Conservation (phyloP, 305 asterid species). For the Rubia tinctorum region DNA sequence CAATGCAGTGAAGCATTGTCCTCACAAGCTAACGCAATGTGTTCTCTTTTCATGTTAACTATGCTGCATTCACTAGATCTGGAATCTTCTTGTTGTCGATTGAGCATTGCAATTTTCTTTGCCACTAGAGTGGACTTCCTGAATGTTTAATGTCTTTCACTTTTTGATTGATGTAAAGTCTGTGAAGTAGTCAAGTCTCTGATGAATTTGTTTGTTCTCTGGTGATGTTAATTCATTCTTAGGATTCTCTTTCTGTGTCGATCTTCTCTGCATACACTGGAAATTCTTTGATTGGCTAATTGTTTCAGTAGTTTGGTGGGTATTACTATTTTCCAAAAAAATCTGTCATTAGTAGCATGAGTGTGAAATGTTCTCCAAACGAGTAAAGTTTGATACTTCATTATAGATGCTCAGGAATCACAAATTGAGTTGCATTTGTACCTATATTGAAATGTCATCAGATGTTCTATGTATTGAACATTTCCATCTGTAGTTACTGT, state of each 20-base stretch:
- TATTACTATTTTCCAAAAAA: background rate
- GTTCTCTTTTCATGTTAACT: background rate
- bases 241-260: background rate
- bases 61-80: background rate
- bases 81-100: background rate
- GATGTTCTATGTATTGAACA: background rate
- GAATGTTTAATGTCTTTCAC: background rate
- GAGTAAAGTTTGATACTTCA: background rate
- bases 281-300: background rate
- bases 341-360: background rate
- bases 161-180: background rate
- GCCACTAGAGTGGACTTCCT: background rate
- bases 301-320: background rate
- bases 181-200: background rate
- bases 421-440: background rate
- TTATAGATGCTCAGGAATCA: background rate
- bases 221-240: background rate
- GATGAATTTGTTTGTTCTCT: background rate
- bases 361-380: background rate
- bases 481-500: background rate
- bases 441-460: background rate
- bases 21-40: background rate
- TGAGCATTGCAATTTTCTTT: background rate
- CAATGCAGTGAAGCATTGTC: background rate
- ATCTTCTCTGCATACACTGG: background rate